Base-by-base conservation (phyloP, 2,329 filamentous ascomycete species). In the Macroventuria anomochaeta region DNA sequence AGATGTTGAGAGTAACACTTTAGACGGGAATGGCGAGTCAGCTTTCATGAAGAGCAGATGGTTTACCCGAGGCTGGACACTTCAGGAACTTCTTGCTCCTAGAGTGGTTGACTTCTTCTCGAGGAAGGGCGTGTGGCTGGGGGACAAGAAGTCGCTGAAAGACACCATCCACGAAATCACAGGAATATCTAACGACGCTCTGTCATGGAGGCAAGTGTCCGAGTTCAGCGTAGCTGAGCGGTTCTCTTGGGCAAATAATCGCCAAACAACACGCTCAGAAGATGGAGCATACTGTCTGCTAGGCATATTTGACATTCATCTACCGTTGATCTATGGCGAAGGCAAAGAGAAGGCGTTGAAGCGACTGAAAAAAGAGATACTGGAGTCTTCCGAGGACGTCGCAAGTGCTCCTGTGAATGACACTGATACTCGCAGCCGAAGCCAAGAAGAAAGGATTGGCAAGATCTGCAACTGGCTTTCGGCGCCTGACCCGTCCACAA, bases 381-480 rank as follows among this genome's bases (percentile, higher is more conserved):
- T 10, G 10, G 25, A 26, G 25, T n/a, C n/a, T n/a, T n/a, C n/a
- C n/a, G n/a, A n/a, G n/a, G n/a, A n/a, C n/a, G n/a, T n/a, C n/a
- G n/a, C n/a, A n/a, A n/a, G n/a, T n/a, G n/a, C n/a, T n/a, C n/a
- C n/a, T n/a, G n/a, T n/a, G n/a, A n/a, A n/a, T n/a, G n/a, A n/a
- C n/a, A n/a, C n/a, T n/a, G n/a, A n/a, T n/a, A n/a, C n/a, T 18
- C 26, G 25, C 40, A 18, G 13, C n/a, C 25, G 26, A 43, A 38
- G 15, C 25, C 39, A 28, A 23, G 10, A 40, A 17, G 36, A 26
- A 11, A 31, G 32, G 18, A 36, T 44, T 37, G 20, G 29, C 25
- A 52, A 57, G 29, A 61, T 68, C 17, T 46, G 55, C 18, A 15
- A 52, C 3, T 76, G 74, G 74, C 63, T 77, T 2, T 69, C 65